Evolutionary conservation across 2,329 filamentous ascomycete species (phyloP), one percentile per base, ranked within the genome.

Genomic region (Sclerotinia spermophila): DNA sequence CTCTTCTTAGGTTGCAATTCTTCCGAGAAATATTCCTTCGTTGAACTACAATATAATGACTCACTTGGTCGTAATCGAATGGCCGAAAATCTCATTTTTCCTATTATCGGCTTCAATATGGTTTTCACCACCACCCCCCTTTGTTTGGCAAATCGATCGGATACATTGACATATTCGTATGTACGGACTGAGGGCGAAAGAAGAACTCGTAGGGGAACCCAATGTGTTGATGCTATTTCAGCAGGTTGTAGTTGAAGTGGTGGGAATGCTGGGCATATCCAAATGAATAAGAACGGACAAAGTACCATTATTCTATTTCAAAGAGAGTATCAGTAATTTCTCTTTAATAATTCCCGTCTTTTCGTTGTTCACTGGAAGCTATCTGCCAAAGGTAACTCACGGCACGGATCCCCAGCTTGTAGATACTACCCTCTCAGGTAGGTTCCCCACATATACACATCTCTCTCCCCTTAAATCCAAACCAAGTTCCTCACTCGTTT

Each of bases 191-290:
- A 81, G 2, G 88, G 85, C 1, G 86, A 84, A n/a, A 90, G 81
- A 11, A 92, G 83, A 27, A 85, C 85, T 67, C 86, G 83, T 3
- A 92, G 79, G 19, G 90, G 86, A 5, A 92, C 88, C 90, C 89
- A 92, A 78, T 92, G 89, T 2, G 87, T 86, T 2, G 88, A 88
- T 35, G 87, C 89, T 30, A 92, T 88, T 80, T 92, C 90, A 44
- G 86, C 86, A 6, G 89, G 89, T 76, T 92, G 89, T n/a, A 92
- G 82, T 60, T 83, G 83, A 53, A 92, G 82, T 1, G 84, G 79
- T 7, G 89, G 87, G 7, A 86, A 81, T 35, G 84, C 81, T 40
- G 85, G 84, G 27, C 83, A 83, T 3, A 86, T 90, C 69, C 88
- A 80, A 35, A 92, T 81, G 78, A 90, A 92, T 58, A 92, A 83